Percentiles rank a stretch among this genome's conserved stretches.
These are phyloP conservation scores for Aspergillus viridinutans DNA, from an alignment of 2,329 filamentous ascomycete species.

Conservation along the genomic window DNA sequence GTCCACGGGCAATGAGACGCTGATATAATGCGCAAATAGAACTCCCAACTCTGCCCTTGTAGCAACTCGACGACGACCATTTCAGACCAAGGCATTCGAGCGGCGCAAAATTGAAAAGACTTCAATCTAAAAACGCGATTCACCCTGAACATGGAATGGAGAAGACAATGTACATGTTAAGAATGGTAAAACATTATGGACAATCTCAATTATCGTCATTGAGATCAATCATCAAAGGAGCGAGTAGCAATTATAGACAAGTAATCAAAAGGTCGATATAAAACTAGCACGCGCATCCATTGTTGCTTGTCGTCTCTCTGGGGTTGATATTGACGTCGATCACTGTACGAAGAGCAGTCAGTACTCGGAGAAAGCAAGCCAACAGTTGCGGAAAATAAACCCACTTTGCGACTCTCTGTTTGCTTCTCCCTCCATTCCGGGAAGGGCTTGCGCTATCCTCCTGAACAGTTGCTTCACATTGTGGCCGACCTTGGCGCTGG, in stretches of 20 bases:
- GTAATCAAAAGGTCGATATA: conserved; percentile 7
- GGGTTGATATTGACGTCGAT: conserved; percentile 88
- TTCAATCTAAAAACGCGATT: conserved; percentile 29
- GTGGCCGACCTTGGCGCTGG: conserved; percentile 93
- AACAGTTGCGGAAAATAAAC: conserved; percentile 32
- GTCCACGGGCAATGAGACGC: background rate
- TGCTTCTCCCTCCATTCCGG: conserved; percentile 92
- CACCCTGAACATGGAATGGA: conserved; percentile 21
- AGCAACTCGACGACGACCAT: background rate
- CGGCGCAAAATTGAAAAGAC: background rate
- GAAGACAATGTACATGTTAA: conserved; percentile 37
- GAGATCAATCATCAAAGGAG: conserved; percentile 12
- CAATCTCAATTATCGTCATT: conserved; percentile 28
- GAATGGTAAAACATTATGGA: conserved; percentile 34
- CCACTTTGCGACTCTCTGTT: conserved; percentile 75
- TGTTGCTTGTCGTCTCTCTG: conserved; percentile 62
- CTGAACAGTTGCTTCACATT: conserved; percentile 98
- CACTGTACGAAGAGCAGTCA: conserved; percentile 54
- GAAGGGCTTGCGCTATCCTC: conserved; percentile 95
- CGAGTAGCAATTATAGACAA: conserved; percentile 9
- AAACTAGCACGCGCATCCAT: conserved; percentile 64
- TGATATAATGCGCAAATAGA: conserved; percentile 3
- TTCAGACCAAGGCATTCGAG: background rate
- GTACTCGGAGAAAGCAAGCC: conserved; percentile 7
- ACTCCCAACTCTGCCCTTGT: conserved; percentile 7